Base-by-base conservation (phyloP, 2,329 filamentous ascomycete genomes). In the Sclerotinia spermophila region DNA sequence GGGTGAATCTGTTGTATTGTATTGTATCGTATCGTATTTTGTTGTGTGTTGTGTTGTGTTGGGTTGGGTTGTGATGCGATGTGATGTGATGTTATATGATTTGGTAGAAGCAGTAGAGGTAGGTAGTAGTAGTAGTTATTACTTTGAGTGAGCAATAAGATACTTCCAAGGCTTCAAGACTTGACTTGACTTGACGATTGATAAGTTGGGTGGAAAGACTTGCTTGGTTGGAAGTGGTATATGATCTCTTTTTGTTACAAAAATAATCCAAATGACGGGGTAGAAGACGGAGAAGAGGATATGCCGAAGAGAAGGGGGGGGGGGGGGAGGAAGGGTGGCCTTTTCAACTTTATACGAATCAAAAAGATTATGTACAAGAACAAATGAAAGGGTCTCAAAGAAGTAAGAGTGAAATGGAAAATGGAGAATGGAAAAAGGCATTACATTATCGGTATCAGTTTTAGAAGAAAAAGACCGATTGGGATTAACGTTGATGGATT, bases 231-330 rank as follows among this genome's bases (percentile, higher is more conserved):
- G 45, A 48, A 48, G 11, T 5, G 48, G 24, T n/a, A 27, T 51
- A 27, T 6, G 48, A 51, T 51, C 45, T 48, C 6, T 24, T 48
- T 48, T 48, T 48, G 1, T 17, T 24, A 21, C 21, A 8, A 24
- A 48, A 71, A n/a, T n/a, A 65, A 72, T 69, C 69, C 45, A 67
- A 71, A 72, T 72, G 71, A 71, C 70, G 71, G 71, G 72, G 71
- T 71, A 71, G 33, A 71, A 44, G 71, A 70, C 72, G 74, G 75
- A 75, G 70, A 59, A 73, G 70, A 71, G 69, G 74, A 75, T 74
- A 71, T 74, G 71, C 74, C 75, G 74, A 74, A 72, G 72, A 73
- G 73, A 71, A 61, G 59, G 68, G 68, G 68, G 24, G 33, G 15
- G n/a, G n/a, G n/a, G n/a, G n/a, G n/a, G n/a, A n/a, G n/a, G n/a